phyloP scores from a whole-genome alignment of 1,139 yeast genomes.

The Hanseniaspora sp. region DNA sequence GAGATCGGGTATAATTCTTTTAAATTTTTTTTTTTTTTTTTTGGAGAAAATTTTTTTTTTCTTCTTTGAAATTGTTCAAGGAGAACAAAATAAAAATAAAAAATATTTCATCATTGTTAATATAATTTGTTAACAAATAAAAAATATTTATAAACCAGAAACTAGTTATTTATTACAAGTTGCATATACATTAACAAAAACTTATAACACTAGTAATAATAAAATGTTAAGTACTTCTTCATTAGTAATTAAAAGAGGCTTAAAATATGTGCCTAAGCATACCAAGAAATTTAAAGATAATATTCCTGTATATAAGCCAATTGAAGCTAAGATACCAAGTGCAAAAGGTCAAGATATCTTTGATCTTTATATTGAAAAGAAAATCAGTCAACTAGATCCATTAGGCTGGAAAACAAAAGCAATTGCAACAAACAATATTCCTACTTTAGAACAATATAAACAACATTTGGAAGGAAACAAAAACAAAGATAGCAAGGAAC shows the following conservation, averaged over 20 bases:
- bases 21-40: no score
- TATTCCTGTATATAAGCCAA: slow-evolving; percentile 1
- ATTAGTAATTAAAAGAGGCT: not conserved
- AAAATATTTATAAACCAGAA: no score
- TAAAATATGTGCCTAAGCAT: not conserved
- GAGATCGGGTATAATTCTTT: no score
- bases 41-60: no score
- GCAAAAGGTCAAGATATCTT: slow-evolving; percentile 11
- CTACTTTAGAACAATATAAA: not conserved
- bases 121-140: no score
- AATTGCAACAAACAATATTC: not conserved
- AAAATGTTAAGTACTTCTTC: not conserved
- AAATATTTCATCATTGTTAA: no score
- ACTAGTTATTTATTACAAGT: no score
- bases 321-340: slow-evolving; percentile 11
- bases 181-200: no score
- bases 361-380: slow-evolving; percentile 2
- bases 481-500: not conserved
- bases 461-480: not conserved
- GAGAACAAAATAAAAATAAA: no score
- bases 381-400: slow-evolving; percentile 4
- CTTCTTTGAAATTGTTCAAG: no score
- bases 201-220: not conserved
- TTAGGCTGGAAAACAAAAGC: slow-evolving; percentile 12
- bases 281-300: not conserved